Evolutionary conservation across 371 early-diverging fungal genomes (phyloP).

Genomic region (Mucor lusitanicus): DNA sequence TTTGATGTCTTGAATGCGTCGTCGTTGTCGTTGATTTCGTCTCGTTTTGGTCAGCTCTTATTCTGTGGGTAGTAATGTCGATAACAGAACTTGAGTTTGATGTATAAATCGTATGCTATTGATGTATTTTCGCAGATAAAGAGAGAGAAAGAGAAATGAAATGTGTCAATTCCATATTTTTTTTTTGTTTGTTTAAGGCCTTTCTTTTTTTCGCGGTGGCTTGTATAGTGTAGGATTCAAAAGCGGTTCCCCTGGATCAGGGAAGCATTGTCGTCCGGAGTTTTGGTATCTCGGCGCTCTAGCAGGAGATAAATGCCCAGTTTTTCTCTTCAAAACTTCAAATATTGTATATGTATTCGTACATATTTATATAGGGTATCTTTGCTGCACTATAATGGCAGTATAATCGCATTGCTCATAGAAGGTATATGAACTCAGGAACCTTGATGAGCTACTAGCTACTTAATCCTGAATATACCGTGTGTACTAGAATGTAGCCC

Average conservation of each 20-base stretch:
- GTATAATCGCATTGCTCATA: too few species aligned
- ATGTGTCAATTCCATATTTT: not conserved
- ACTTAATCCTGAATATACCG: too few species aligned
- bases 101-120: not conserved
- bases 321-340: too few species aligned
- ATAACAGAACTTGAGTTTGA: not conserved
- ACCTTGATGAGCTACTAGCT: too few species aligned
- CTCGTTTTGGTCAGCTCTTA: not conserved
- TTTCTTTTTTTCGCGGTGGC: not conserved
- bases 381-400: too few species aligned
- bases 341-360: too few species aligned
- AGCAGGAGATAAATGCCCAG: too few species aligned
- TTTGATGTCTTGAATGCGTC: not conserved
- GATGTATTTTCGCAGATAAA: not conserved
- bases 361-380: too few species aligned
- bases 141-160: not conserved
- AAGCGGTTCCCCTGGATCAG: not conserved
- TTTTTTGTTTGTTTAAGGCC: not conserved
- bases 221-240: not conserved
- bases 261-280: slow-evolving; percentile 29
- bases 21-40: not conserved
- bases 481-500: too few species aligned
- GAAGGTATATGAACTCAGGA: too few species aligned
- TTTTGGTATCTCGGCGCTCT: not conserved
- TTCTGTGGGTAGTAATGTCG: not conserved